Percentiles rank a stretch among this genome's conserved stretches.
Conservation (phyloP, 345 rosid species). For the Streptanthus diversifolius region DNA sequence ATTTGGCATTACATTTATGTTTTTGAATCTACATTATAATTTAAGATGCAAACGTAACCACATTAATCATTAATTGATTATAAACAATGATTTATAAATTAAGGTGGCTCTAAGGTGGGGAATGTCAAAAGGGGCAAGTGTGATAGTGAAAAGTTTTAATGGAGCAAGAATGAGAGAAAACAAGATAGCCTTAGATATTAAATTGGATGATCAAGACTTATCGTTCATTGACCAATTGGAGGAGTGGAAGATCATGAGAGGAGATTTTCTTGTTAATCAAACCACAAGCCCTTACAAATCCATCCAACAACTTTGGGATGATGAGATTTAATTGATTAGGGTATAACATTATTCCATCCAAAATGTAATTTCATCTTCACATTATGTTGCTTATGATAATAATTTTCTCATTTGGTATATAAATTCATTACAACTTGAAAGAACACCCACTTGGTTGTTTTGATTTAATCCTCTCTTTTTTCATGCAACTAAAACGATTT, state of each 20-base stretch:
- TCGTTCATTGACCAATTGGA: slow-evolving; percentile 49
- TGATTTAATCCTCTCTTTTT: background rate
- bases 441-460: background rate
- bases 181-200: slow-evolving; percentile 47
- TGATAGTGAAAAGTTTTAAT: slow-evolving; percentile 79
- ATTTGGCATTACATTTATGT: background rate
- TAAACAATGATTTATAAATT: background rate
- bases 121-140: slow-evolving; percentile 69
- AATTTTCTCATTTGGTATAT: slow-evolving; percentile 12
- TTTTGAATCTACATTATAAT: background rate
- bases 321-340: slow-evolving; percentile 51
- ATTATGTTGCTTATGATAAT: background rate
- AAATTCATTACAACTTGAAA: slow-evolving; percentile 19
- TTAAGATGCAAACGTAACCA: background rate
- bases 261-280: slow-evolving; percentile 58
- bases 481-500: slow-evolving; percentile 16
- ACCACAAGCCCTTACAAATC: slow-evolving; percentile 79
- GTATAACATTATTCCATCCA: background rate
- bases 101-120: slow-evolving; percentile 91
- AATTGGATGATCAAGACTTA: slow-evolving; percentile 54
- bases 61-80: background rate
- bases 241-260: slow-evolving; percentile 81
- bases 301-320: slow-evolving; percentile 69
- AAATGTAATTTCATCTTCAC: slow-evolving; percentile 23
- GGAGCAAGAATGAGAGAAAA: slow-evolving; percentile 61